Base-by-base conservation (phyloP, 108 stramenopile species). In the Epipyxis sp. region DNA sequence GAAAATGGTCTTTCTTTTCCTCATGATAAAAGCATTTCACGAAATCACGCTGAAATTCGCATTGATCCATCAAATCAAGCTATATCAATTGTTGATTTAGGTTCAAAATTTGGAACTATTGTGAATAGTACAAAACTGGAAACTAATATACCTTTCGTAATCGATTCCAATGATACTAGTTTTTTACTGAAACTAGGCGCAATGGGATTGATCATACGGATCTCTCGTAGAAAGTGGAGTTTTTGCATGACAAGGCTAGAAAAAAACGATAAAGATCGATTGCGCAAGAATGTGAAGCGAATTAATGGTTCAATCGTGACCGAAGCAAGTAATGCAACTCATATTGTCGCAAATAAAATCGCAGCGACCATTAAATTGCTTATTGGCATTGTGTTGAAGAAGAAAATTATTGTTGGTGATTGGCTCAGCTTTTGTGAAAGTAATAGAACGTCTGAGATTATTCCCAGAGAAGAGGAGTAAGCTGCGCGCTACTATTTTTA, bases 161-260 rank as follows among this genome's bases (percentile, higher is more conserved):
- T 50, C 46, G 20, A 6, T 13, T 20, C 6, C 13, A 50, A 50
- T 50, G 46, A 50, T 6, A 13, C 46, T 50, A 50, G 6, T 50
- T 20, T 50, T 6, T 13, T 20, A 6, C 6, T 50, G 6, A 20
- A 20, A 13, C 13, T 6, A 6, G 6, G 13, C 46, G 6, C 46
- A 20, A 50, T 20, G 13, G 20, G 13, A 6, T 20, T 50, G 6
- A 50, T 50, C 46, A 6, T 50, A 50, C 46, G 20, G n/a, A n/a
- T n/a, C n/a, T n/a, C n/a, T 20, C 46, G 20, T 50, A 6, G 46
- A 13, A 6, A 6, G 20, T 50, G 6, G 20, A 6, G 20, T 20
- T 50, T 50, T 50, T 50, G 46, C 20, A 50, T 50, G 46, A 50
- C 46, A 50, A 50, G 46, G 46, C 20, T 50, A 50, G 46, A 50